phyloP scores from a whole-genome alignment of 495 filamentous ascomycete genomes.

The Aspergillus leporis region DNA sequence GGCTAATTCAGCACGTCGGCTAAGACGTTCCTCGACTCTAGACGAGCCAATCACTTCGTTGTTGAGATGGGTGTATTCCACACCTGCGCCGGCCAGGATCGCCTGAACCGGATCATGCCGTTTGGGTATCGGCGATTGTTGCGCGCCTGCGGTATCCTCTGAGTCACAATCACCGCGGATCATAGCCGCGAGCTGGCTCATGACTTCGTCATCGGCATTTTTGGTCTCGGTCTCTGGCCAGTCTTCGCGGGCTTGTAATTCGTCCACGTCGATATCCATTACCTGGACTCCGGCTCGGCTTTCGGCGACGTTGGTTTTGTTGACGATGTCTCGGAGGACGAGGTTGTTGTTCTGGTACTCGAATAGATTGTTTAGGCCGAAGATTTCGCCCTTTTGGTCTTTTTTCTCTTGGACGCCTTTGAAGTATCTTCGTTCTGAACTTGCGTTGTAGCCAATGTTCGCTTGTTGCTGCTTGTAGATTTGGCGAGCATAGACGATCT shows the following conservation, averaged over 20 bases:
- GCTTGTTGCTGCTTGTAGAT: constrained; percentile 99
- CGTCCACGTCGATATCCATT: constrained; percentile 67
- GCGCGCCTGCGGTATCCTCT: constrained; percentile 13
- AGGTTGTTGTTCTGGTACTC: constrained; percentile 76
- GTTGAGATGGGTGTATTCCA: constrained; percentile 96
- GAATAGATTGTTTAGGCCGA: constrained; percentile 87
- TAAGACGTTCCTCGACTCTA: constrained; percentile 77
- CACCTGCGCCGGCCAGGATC: constrained; percentile 84
- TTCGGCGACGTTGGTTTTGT: constrained; percentile 97
- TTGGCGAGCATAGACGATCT: constrained; percentile 95
- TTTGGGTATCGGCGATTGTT: constrained; percentile 23
- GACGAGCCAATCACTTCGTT: constrained; percentile 92
- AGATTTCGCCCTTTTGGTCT: constrained; percentile 87
- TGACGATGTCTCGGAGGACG: constrained; percentile 87
- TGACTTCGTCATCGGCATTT: constrained; percentile 61
- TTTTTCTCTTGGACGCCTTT: constrained; percentile 86
- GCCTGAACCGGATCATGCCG: constrained; percentile 80
- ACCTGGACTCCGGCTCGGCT: constrained; percentile 82
- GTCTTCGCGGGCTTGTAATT: constrained; percentile 22
- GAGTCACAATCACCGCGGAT: constrained; percentile 53
- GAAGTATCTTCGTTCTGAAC: constrained; percentile 90
- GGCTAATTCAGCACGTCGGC: constrained; percentile 68
- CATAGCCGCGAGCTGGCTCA: constrained; percentile 74
- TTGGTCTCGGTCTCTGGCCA: constrained; percentile 19
- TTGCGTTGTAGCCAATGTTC: constrained; percentile 95